Conservation (phyloP, 129 eudicot genomes). For the Helichrysum umbraculigerum region DNA sequence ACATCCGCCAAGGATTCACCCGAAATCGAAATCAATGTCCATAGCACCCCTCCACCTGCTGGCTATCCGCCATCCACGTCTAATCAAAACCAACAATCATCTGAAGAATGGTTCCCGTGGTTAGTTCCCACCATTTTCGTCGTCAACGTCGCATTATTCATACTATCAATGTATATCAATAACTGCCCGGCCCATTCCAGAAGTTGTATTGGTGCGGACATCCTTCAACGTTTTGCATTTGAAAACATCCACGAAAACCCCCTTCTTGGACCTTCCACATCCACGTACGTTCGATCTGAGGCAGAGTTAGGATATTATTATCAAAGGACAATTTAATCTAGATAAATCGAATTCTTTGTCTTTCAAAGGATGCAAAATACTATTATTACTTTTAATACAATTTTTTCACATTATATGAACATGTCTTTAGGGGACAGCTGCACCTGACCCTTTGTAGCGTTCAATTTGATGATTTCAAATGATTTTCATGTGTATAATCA, state of each 20-base stretch:
- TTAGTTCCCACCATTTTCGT: constrained; percentile 49
- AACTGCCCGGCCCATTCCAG: constrained; percentile 52
- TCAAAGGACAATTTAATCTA: no score
- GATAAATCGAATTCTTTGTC: no score
- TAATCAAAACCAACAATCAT: neutral
- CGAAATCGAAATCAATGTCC: constrained; percentile 38
- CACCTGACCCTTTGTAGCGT: no score
- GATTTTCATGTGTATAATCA: neutral
- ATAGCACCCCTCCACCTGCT: constrained; percentile 19
- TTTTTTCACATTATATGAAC: no score
- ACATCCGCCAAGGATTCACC: constrained; percentile 31
- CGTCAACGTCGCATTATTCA: constrained; percentile 45
- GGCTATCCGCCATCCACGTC: neutral
- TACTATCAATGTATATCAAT: constrained; percentile 53
- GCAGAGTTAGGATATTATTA: no score
- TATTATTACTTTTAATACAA: no score
- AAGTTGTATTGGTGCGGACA: constrained; percentile 42
- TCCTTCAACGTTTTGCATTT: constrained; percentile 59
- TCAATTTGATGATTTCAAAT: neutral
- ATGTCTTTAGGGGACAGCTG: no score
- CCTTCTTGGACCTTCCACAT: constrained; percentile 79
- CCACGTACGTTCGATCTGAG: constrained; percentile 44
- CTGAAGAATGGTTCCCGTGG: constrained; percentile 59
- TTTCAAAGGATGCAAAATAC: no score
- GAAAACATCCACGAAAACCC: constrained; percentile 65